phyloP scores from a whole-genome alignment of 2,329 filamentous ascomycete genomes.

The Colletotrichum sojae region DNA sequence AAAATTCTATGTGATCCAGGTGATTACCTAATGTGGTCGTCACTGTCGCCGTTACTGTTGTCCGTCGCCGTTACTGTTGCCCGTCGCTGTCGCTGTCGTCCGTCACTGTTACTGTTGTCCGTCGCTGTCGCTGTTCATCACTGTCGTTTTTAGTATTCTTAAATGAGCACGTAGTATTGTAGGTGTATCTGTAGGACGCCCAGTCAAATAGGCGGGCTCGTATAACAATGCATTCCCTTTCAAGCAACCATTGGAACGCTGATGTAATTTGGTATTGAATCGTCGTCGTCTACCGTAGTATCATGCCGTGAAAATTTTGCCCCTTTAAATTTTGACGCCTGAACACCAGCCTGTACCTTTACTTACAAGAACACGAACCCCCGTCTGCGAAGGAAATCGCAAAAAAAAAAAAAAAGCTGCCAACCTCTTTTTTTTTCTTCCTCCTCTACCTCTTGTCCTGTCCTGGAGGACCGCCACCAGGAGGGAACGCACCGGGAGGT shows the following conservation, averaged over 20 bases:
- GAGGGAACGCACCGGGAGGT: conserved; percentile 53
- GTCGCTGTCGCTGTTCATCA: too few relatives aligned
- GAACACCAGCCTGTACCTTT: conserved; percentile 44
- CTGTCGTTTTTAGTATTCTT: too few relatives aligned
- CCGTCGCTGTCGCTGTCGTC: neutral
- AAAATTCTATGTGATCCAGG: too few relatives aligned
- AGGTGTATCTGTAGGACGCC: too few relatives aligned
- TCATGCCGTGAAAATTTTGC: conserved; percentile 33
- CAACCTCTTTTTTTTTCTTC: too few relatives aligned
- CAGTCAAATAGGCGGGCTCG: too few relatives aligned
- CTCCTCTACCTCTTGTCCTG: conserved; percentile 55
- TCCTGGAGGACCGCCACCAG: conserved; percentile 52
- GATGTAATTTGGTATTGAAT: conserved; percentile 29
- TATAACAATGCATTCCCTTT: neutral
- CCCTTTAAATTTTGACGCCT: conserved; percentile 46
- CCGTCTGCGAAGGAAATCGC: conserved; percentile 1
- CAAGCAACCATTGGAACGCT: neutral
- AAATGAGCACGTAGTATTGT: too few relatives aligned
- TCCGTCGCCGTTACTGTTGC: neutral
- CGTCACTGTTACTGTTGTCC: too few relatives aligned
- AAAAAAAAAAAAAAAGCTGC: neutral
- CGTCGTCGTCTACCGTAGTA: conserved; percentile 26
- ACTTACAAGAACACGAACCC: conserved; percentile 24
- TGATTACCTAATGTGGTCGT: too few relatives aligned
- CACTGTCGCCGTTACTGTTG: too few relatives aligned